A percentile compares a stretch with the other conserved stretches of the same genome.
These are phyloP conservation scores for Sarocladium oryzae DNA, from an alignment of 2,329 filamentous ascomycete species.

Conservation along the genomic window DNA sequence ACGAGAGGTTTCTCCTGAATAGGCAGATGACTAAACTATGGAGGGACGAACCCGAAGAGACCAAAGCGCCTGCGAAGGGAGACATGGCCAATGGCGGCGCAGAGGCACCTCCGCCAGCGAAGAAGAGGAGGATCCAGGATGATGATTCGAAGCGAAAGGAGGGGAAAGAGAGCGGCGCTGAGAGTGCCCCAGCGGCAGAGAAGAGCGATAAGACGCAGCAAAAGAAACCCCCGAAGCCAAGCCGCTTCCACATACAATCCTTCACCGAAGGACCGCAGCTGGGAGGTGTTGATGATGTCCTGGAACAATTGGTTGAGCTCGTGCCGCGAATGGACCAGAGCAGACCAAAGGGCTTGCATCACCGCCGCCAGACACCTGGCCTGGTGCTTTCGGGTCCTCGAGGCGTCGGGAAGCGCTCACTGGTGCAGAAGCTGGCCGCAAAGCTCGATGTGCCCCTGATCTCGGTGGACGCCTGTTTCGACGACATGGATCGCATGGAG, in stretches of 20 bases:
- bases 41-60: slow-evolving; percentile 18
- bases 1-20: slow-evolving; percentile 34
- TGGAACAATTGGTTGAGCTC: background rate
- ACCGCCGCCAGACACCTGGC: slow-evolving; percentile 32
- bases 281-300: slow-evolving; percentile 24
- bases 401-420: slow-evolving; percentile 74
- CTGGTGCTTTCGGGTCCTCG: slow-evolving; percentile 73
- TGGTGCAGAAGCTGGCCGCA: slow-evolving; percentile 68
- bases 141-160: slow-evolving; percentile 19
- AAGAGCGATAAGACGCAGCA: slow-evolving; percentile 15
- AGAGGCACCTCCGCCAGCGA: slow-evolving; percentile 22
- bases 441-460: slow-evolving; percentile 69
- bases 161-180: slow-evolving; percentile 10
- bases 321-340: background rate
- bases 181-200: slow-evolving; percentile 15
- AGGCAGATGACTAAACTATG: slow-evolving; percentile 36
- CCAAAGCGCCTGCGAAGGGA: slow-evolving; percentile 17
- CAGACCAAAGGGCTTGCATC: background rate
- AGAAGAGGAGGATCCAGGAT: slow-evolving; percentile 25
- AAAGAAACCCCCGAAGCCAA: slow-evolving; percentile 25
- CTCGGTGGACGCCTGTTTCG: slow-evolving; percentile 34
- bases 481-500: slow-evolving; percentile 32
- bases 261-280: slow-evolving; percentile 16
- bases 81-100: slow-evolving; percentile 14
- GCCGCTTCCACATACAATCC: slow-evolving; percentile 25